These are phyloP conservation scores for Passiflora organensis DNA, from an alignment of 345 rosid species.

Conservation along the genomic window DNA sequence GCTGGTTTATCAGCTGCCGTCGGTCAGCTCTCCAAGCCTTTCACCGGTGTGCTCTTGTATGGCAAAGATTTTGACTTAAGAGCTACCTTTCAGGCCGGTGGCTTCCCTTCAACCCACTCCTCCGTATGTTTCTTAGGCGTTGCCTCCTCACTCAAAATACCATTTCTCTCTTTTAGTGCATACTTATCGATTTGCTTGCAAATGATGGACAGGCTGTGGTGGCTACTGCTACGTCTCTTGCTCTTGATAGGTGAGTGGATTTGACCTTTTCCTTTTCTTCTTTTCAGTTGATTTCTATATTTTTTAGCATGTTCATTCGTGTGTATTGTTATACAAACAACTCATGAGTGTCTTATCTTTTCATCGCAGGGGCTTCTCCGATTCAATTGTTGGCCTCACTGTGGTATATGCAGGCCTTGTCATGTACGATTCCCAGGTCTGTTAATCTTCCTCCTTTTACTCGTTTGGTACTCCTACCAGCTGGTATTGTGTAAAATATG, in stretches of 20 bases:
- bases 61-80: slow-evolving; percentile 55
- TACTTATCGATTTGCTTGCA: not conserved
- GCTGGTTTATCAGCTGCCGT: slow-evolving; percentile 68
- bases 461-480: no score
- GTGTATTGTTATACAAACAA: not conserved
- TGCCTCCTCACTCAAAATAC: not conserved
- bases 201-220: slow-evolving; percentile 51
- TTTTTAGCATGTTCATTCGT: not conserved
- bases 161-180: not conserved
- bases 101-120: slow-evolving; percentile 95
- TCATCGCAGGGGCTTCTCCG: slow-evolving; percentile 69
- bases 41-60: slow-evolving; percentile 53
- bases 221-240: slow-evolving; percentile 81
- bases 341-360: not conserved
- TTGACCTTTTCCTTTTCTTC: not conserved
- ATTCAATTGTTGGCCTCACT: slow-evolving; percentile 67
- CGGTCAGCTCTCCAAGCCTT: slow-evolving; percentile 83
- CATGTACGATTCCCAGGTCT: slow-evolving; percentile 93
- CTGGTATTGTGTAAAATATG: not conserved
- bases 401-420: slow-evolving; percentile 76
- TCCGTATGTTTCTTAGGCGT: slow-evolving; percentile 31
- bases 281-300: not conserved
- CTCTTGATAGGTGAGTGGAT: slow-evolving; percentile 61
- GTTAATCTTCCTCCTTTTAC: not conserved
- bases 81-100: slow-evolving; percentile 64